Evolutionary conservation across 2,329 filamentous ascomycete species (phyloP).

Genomic region (Colletotrichum acutatum): DNA sequence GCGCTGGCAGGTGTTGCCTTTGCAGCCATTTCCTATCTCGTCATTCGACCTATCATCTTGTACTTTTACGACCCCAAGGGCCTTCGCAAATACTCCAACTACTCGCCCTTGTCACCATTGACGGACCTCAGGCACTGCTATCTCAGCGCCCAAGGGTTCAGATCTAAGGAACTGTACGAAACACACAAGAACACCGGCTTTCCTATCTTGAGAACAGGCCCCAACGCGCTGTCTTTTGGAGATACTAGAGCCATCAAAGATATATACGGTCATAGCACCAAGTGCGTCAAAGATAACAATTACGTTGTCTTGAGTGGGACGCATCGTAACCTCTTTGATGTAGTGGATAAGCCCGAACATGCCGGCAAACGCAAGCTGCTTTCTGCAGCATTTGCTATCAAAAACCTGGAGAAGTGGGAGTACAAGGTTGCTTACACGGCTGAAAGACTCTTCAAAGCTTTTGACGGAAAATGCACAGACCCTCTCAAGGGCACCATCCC

Average conservation of each 20-base stretch:
- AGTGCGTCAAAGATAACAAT: constrained; percentile 59
- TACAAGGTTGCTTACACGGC: constrained; percentile 65
- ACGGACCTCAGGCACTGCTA: neutral
- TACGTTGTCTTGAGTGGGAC: constrained; percentile 57
- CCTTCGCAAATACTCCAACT: neutral
- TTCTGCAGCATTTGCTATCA: constrained; percentile 61
- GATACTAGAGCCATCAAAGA: constrained; percentile 57
- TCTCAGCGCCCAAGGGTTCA: constrained; percentile 40
- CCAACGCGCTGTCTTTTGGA: constrained; percentile 55
- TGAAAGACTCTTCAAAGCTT: constrained; percentile 53
- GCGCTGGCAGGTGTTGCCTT: too few species aligned
- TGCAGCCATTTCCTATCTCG: too few species aligned
- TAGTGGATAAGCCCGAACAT: constrained; percentile 62
- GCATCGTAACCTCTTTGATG: constrained; percentile 63
- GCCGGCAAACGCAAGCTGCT: constrained; percentile 61
- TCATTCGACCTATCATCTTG: too few species aligned
- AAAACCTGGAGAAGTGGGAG: constrained; percentile 66
- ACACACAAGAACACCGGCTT: constrained; percentile 54
- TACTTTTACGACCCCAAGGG: too few species aligned
- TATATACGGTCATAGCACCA: constrained; percentile 61
- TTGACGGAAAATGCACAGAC: constrained; percentile 53
- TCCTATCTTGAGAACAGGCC: constrained; percentile 55
- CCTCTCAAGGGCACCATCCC: constrained; percentile 45
- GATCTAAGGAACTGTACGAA: constrained; percentile 53
- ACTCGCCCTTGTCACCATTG: neutral